Evolutionary conservation across 257 asterid genomes (phyloP), one percentile per base, ranked within the genome.

Genomic region (Salvia hispanica): DNA sequence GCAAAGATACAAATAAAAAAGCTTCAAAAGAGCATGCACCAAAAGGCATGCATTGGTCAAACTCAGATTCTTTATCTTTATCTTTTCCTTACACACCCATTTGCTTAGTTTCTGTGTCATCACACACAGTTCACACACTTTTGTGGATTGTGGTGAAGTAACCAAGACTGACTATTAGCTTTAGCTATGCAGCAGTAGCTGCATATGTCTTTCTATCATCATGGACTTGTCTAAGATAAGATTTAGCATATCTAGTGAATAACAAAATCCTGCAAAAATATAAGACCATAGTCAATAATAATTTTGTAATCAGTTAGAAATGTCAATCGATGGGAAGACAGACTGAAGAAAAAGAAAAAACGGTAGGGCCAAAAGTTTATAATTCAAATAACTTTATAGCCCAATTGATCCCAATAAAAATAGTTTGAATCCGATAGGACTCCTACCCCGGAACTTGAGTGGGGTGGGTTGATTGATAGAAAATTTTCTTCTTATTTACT

Each of bases 1-100:
- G 64, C 53, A 42, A 70, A 56, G 66, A 73, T 64, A 71, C 73
- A 66, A 46, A 13, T 52, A 62, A 34, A 73, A 67, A 64, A 64
- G 64, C 72, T 56, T 65, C 75, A 72, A 63, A 67, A 79, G 62
- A 77, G 74, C 62, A 25, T 25, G 31, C 31, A 68, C 11, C 63
- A 70, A 37, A 76, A 65, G 7, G 81, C 83, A 74, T 76, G 84
- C 69, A 63, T 12, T 61, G 72, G 84, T 78, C 86, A 82, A 78
- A 78, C 55, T 62, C 33, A 9, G 33, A 65, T 43, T 66, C 62
- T 34, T 57, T 34, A 57, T 55, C 60, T 55, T 53, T 43, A 10
- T 60, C 64, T 62, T 58, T 55, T 45, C 51, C 51, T 70, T 62
- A 9, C 67, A 37, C 62, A 69, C 28, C 72, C 67, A 64, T 70